Evolutionary conservation across 345 rosid genomes (phyloP), one percentile per base, ranked within the genome.

Genomic region (Gossypium arboreum): DNA sequence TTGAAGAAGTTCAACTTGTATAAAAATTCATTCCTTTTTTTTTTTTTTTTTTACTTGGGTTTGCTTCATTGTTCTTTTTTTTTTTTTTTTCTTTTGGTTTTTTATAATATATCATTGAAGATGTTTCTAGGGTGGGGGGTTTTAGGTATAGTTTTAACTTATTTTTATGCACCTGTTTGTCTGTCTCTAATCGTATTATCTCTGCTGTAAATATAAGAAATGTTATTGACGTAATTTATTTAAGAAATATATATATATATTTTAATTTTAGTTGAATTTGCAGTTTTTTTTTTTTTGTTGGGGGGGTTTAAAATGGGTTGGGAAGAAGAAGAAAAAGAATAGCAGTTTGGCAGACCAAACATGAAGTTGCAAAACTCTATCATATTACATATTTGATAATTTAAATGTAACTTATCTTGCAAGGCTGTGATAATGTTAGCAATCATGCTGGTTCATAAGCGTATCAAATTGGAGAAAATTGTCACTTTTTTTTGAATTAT

Each of bases 1-100:
- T 83, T 44, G 88, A 78, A 77, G 86, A 79, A 66, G 77, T 75
- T 41, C 79, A 81, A 65, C 75, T 81, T 56, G 78, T 77, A 45
- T 60, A 79, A 51, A 11, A 39, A 34, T 34, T 34, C 41, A 1
- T 34, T 34, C 41, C 1, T 34, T 18, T 58, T 10, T 73, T 27
- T 55, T 24, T 59, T 54, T 25, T 73, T 27, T 55, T 24, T 59
- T 54, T 25, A n/a, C 10, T 3, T 79, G 68, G n/a, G 4, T 4
- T 56, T 73, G 1, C 2, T 57, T 51, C n/a, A 18, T 6, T 39
- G 61, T 61, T 20, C 22, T 44, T 54, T 61, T 67, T 12, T 5
- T 67, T 12, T 5, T 34, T 61, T 59, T 0, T 50, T 62, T 34
- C 47, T 10, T 56, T 12, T 50, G 27, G 45, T 58, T 64, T 34